Evolutionary conservation across 1,139 yeast species (phyloP).

Genomic region (Saccharomycopsis hybrid): DNA sequence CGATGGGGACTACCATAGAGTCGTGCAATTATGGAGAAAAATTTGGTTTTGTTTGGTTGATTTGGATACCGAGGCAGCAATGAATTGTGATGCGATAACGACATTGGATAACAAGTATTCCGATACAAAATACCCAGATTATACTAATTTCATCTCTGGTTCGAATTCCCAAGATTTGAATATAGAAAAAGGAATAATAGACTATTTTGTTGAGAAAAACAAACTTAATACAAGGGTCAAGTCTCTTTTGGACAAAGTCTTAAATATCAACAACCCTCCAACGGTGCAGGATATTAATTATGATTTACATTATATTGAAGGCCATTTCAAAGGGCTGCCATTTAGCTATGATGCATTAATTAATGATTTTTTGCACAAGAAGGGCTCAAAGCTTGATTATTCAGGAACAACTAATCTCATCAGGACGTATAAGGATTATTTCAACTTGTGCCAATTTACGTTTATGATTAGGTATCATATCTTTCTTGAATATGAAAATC

Average conservation of each 20-base stretch:
- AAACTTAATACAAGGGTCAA: conserved; percentile 6
- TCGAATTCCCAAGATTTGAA: conserved; percentile 17
- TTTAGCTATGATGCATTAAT: conserved; percentile 2
- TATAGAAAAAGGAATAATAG: conserved; percentile 16
- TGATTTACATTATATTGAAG: conserved; percentile 3
- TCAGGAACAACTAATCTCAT: conserved; percentile 1
- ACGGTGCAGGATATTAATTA: conserved; percentile 9
- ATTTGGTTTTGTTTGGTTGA: conserved; percentile 15
- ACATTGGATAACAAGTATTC: conserved; percentile 7
- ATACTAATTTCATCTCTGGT: conserved; percentile 7
- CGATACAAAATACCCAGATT: conserved; percentile 15
- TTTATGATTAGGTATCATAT: conserved; percentile 14
- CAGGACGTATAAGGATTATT: conserved; percentile 1
- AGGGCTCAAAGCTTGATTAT: conserved; percentile 5
- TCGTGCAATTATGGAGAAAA: conserved; percentile 19
- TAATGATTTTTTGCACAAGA: conserved; percentile 7
- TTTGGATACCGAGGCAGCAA: conserved; percentile 12
- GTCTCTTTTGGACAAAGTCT: conserved; percentile 11
- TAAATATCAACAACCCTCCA: conserved; percentile 5
- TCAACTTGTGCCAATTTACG: conserved; percentile 9
- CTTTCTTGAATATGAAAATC: conserved; percentile 13
- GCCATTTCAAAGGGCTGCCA: background rate
- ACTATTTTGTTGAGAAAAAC: conserved; percentile 5
- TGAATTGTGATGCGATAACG: conserved; percentile 8
- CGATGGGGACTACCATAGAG: conserved; percentile 3